phyloP scores from a whole-genome alignment of 2,329 filamentous ascomycete species.

The Penicillium decumbens region DNA sequence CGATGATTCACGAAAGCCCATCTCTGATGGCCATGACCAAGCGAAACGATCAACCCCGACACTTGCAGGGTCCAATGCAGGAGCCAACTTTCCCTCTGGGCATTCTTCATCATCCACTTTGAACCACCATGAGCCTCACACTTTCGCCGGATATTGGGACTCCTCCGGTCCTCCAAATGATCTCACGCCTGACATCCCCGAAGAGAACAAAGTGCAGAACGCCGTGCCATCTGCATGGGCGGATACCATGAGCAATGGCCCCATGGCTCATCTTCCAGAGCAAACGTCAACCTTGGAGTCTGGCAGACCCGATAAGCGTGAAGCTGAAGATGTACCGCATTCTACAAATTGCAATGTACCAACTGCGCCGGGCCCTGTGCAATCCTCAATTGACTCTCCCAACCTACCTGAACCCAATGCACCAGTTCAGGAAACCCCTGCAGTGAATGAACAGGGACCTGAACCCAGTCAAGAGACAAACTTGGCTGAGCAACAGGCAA shows the following conservation, averaged over 20 bases:
- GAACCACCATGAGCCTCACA: slow-evolving; percentile 15
- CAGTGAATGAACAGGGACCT: neutral
- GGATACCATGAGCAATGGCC: slow-evolving; percentile 1
- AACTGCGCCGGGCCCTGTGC: neutral
- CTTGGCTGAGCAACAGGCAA: neutral
- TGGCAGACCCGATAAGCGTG: slow-evolving; percentile 6
- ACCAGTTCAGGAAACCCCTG: no score
- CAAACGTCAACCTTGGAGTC: neutral
- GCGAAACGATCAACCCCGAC: slow-evolving; percentile 20
- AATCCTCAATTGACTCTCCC: neutral
- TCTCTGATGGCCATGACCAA: slow-evolving; percentile 12
- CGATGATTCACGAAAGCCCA: slow-evolving; percentile 6
- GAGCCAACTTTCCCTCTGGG: slow-evolving; percentile 13
- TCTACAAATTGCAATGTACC: neutral
- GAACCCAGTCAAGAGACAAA: neutral
- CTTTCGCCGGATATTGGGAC: slow-evolving; percentile 6
- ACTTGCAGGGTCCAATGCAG: slow-evolving; percentile 18
- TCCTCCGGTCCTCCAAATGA: slow-evolving; percentile 2
- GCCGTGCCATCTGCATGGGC: slow-evolving; percentile 3
- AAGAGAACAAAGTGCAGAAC: slow-evolving; percentile 1
- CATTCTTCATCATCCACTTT: slow-evolving; percentile 21
- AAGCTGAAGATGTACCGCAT: neutral
- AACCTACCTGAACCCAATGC: neutral
- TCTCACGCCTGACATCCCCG: slow-evolving; percentile 3
- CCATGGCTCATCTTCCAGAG: neutral